phyloP scores from a whole-genome alignment of 2,329 filamentous ascomycete species.

The Coleophoma eucalyptorum region DNA sequence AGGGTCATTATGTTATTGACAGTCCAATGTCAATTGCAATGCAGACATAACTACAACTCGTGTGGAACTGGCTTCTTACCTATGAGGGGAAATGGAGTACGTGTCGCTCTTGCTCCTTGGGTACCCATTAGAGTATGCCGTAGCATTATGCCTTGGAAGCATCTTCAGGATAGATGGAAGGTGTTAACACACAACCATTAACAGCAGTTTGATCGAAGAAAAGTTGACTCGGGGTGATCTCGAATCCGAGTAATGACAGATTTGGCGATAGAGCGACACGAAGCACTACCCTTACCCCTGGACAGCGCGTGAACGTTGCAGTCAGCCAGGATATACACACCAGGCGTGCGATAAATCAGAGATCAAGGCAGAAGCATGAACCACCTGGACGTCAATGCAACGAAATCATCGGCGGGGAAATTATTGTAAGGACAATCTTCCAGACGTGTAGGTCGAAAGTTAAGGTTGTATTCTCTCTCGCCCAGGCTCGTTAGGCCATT shows the following conservation, averaged over 20 bases:
- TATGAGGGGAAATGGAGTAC: conserved; percentile 86
- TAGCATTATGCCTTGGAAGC: conserved; percentile 79
- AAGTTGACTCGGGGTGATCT: not conserved
- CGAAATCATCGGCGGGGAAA: not conserved
- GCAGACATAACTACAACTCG: conserved; percentile 1
- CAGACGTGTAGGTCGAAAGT: not conserved
- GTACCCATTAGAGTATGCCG: conserved; percentile 80
- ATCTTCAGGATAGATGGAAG: conserved; percentile 43
- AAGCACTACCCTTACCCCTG: no score
- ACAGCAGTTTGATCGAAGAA: conserved; percentile 1
- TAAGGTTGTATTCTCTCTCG: no score
- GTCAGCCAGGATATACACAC: conserved; percentile 11
- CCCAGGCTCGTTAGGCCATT: no score
- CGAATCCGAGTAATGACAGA: not conserved
- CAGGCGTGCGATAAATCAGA: conserved; percentile 2
- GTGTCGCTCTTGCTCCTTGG: conserved; percentile 64
- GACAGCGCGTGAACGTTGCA: not conserved
- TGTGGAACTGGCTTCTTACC: conserved; percentile 49
- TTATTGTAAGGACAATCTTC: not conserved
- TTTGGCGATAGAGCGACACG: not conserved
- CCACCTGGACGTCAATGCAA: not conserved
- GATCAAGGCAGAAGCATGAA: conserved; percentile 1
- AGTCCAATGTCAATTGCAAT: not conserved
- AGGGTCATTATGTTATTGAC: not conserved
- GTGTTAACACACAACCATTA: conserved; percentile 42